phyloP scores from a whole-genome alignment of 1,284 basidiomycete genomes.

The Cryptococcus sp. region DNA sequence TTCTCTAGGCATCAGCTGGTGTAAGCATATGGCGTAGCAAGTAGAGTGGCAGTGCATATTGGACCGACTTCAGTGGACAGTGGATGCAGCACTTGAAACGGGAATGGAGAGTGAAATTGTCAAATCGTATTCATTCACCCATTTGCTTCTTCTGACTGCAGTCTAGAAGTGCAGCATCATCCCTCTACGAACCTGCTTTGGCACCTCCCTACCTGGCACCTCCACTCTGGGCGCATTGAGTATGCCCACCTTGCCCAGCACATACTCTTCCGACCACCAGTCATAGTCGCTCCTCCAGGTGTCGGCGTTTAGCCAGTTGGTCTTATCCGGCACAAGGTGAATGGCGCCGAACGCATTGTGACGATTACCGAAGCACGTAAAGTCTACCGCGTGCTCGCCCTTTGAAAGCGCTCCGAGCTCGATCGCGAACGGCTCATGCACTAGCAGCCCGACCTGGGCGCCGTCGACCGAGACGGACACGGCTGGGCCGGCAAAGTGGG shows the following conservation, averaged over 20 bases:
- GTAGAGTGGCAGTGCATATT: no score
- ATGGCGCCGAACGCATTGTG: conserved; percentile 30
- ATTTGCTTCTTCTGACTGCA: no score
- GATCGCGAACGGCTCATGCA: conserved; percentile 21
- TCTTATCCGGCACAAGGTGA: conserved; percentile 28
- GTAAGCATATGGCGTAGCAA: not conserved
- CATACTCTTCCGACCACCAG: conserved; percentile 34
- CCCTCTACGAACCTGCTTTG: conserved; percentile 18
- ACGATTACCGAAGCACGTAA: conserved; percentile 30
- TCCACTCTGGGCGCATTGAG: conserved; percentile 24
- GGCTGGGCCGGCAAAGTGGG: conserved; percentile 25
- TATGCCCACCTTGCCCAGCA: conserved; percentile 22
- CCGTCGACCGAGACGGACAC: conserved; percentile 21
- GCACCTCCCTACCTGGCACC: conserved; percentile 21
- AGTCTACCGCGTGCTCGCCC: conserved; percentile 19
- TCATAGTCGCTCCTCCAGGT: conserved; percentile 29
- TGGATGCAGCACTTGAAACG: no score
- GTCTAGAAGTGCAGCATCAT: conserved; percentile 7
- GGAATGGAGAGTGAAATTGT: no score
- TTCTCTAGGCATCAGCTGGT: conserved; percentile 15
- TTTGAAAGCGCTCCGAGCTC: conserved; percentile 11
- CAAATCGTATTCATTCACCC: no score
- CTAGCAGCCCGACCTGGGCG: conserved; percentile 7
- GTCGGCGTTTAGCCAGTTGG: conserved; percentile 31
- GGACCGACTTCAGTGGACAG: no score